Evolutionary conservation across 2,329 filamentous ascomycete genomes (phyloP).

Genomic region (Dactylellina haptotyla): DNA sequence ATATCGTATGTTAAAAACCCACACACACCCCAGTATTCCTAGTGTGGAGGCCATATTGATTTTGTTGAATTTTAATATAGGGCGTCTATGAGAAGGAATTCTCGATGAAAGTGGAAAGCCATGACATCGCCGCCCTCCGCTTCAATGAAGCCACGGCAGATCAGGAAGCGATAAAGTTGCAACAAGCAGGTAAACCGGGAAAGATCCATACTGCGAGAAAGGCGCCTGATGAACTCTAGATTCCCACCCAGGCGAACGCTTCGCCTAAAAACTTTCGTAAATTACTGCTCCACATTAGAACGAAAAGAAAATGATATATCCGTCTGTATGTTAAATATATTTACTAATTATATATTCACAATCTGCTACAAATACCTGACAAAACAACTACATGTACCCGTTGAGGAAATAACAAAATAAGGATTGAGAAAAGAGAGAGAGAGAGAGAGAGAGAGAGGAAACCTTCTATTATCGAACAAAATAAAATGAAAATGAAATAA

Average conservation of each 20-base stretch:
- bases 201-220: conserved; percentile 11
- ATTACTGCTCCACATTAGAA: no score
- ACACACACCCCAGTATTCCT: background rate
- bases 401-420: background rate
- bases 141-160: conserved; percentile 25
- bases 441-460: background rate
- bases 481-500: background rate
- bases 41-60: background rate
- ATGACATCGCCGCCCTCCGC: conserved; percentile 43
- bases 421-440: background rate
- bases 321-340: background rate
- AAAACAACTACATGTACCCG: background rate
- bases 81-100: conserved; percentile 35
- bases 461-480: conserved; percentile 7
- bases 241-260: no score
- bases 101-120: conserved; percentile 27
- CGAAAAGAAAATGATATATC: background rate
- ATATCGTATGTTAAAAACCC: conserved; percentile 22
- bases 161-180: conserved; percentile 6
- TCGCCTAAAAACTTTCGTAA: no score
- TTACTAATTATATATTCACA: background rate
- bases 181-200: conserved; percentile 13
- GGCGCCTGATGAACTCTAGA: conserved; percentile 22
- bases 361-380: no score
- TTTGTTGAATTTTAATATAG: conserved; percentile 5